Conservation (phyloP, 805 yeast species). For the Cyberlindnera lachancei region DNA sequence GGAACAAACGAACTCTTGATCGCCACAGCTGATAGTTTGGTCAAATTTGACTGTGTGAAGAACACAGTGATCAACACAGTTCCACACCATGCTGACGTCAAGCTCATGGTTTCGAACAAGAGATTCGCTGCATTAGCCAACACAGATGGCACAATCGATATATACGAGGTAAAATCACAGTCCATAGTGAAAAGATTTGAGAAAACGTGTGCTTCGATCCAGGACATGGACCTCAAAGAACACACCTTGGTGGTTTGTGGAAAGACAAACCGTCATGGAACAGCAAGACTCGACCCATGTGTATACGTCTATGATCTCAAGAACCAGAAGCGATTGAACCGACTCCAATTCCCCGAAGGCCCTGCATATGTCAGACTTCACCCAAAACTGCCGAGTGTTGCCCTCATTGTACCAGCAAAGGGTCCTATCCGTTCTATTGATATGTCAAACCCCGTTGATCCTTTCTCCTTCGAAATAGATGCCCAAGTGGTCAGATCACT, state of each 20-base stretch:
- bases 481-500: slow-evolving; percentile 29
- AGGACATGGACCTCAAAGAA: slow-evolving; percentile 60
- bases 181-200: slow-evolving; percentile 44
- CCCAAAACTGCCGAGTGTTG: slow-evolving; percentile 75
- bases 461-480: slow-evolving; percentile 61
- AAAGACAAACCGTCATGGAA: slow-evolving; percentile 55
- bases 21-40: slow-evolving; percentile 34
- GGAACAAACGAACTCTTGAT: slow-evolving; percentile 38
- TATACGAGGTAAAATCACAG: slow-evolving; percentile 49
- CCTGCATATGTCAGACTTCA: slow-evolving; percentile 80
- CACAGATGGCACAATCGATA: slow-evolving; percentile 52
- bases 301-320: slow-evolving; percentile 78
- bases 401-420: slow-evolving; percentile 61
- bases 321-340: slow-evolving; percentile 61
- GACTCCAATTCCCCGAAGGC: slow-evolving; percentile 84
- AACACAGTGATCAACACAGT: slow-evolving; percentile 29
- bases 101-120: slow-evolving; percentile 41
- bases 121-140: slow-evolving; percentile 54
- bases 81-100: slow-evolving; percentile 37
- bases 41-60: slow-evolving; percentile 35
- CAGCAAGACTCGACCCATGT: slow-evolving; percentile 62
- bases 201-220: slow-evolving; percentile 54
- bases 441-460: slow-evolving; percentile 66
- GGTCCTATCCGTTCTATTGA: slow-evolving; percentile 89
- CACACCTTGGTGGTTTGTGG: slow-evolving; percentile 76